Evolutionary conservation across 2,329 filamentous ascomycete genomes (phyloP).

Genomic region (Sporothrix phasma): DNA sequence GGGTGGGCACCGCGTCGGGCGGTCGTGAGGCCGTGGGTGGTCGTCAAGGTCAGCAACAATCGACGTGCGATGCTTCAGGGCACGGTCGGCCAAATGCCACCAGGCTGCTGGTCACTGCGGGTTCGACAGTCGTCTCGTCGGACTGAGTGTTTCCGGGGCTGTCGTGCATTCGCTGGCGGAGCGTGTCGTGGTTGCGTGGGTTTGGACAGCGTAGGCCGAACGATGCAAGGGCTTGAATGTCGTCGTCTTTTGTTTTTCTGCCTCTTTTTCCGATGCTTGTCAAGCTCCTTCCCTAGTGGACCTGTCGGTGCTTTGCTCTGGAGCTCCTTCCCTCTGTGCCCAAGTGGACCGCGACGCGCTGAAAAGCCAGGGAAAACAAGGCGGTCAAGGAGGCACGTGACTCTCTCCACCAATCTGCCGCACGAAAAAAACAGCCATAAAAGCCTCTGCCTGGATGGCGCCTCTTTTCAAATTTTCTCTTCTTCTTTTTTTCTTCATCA

Average conservation of each 20-base stretch:
- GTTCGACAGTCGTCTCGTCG: neutral
- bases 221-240: neutral
- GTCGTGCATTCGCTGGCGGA: neutral
- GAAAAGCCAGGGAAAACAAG: neutral
- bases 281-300: neutral
- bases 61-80: neutral
- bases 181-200: neutral
- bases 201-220: neutral
- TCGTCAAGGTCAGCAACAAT: neutral
- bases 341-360: conserved; percentile 7
- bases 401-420: neutral
- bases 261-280: conserved; percentile 1
- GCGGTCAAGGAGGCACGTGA: conserved; percentile 14
- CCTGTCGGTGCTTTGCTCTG: neutral
- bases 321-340: conserved; percentile 1
- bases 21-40: neutral
- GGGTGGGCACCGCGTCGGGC: neutral
- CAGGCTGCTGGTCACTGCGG: neutral
- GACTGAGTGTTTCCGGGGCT: neutral
- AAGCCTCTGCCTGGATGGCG: conserved; percentile 10
- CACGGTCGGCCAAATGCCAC: neutral
- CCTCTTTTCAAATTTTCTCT: conserved; percentile 27
- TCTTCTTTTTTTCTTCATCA: conserved; percentile 45
- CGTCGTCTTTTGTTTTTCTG: neutral
- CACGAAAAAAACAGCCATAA: conserved; percentile 6